Percentiles rank a stretch among this genome's conserved stretches.
phyloP scores from a whole-genome alignment of 2,329 filamentous ascomycete genomes.

The Beauveria rudraprayagi region DNA sequence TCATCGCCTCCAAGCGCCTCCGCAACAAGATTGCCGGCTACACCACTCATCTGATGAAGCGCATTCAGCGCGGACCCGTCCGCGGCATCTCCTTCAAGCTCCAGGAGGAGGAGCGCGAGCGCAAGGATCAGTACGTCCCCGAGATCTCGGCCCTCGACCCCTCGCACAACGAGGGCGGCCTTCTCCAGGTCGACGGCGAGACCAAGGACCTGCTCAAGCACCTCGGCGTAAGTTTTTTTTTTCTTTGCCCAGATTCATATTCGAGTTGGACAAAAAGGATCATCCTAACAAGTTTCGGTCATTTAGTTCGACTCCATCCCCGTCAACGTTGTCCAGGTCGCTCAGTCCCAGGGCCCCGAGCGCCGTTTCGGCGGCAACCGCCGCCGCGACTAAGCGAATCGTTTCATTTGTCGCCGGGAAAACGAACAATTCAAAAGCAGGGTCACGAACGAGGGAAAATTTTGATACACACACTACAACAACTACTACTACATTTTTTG shows the following conservation, averaged over 20 bases:
- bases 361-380: slow-evolving; percentile 70
- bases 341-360: slow-evolving; percentile 80
- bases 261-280: background rate
- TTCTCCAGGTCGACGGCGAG: slow-evolving; percentile 91
- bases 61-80: slow-evolving; percentile 97
- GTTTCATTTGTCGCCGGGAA: slow-evolving; percentile 7
- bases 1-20: slow-evolving; percentile 97
- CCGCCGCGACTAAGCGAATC: slow-evolving; percentile 34
- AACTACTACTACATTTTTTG: slow-evolving; percentile 14
- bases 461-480: slow-evolving; percentile 11
- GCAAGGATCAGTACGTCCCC: slow-evolving; percentile 99
- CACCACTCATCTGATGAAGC: slow-evolving; percentile 99
- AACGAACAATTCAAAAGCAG: slow-evolving; percentile 1
- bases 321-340: slow-evolving; percentile 88
- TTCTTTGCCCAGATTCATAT: background rate
- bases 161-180: slow-evolving; percentile 88
- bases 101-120: slow-evolving; percentile 99
- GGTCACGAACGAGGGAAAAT: slow-evolving; percentile 1
- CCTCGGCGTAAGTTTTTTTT: slow-evolving; percentile 72
- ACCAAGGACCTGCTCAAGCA: slow-evolving; percentile 99
- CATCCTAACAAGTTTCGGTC: slow-evolving; percentile 21
- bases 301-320: slow-evolving; percentile 89
- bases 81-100: slow-evolving; percentile 99
- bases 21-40: slow-evolving; percentile 99
- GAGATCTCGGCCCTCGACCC: slow-evolving; percentile 99